These are phyloP conservation scores for Daucus carota DNA, from an alignment of 129 eudicot genomes.

Conservation along the genomic window DNA sequence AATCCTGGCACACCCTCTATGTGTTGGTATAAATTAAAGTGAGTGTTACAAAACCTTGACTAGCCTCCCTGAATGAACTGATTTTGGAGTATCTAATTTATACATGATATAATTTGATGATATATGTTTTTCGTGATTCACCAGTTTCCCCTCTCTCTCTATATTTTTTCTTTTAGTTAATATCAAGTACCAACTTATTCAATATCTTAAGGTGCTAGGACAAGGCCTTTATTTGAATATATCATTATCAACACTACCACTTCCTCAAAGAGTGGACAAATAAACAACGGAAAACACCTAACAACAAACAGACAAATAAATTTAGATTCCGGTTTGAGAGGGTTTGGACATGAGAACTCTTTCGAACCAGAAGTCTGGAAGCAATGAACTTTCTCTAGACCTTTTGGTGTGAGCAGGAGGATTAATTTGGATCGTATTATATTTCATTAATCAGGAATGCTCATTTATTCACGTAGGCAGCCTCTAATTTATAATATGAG, in stretches of 20 bases:
- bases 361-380: background rate
- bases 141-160: background rate
- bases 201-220: background rate
- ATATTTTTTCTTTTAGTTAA: background rate
- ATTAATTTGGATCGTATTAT: background rate
- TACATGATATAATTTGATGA: background rate
- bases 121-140: background rate
- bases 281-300: background rate
- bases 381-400: too few relatives aligned
- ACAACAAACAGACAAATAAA: background rate
- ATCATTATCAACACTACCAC: background rate
- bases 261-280: background rate
- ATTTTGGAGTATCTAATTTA: background rate
- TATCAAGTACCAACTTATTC: background rate
- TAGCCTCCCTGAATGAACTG: background rate
- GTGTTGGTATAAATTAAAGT: background rate
- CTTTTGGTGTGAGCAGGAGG: background rate
- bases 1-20: background rate
- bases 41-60: background rate
- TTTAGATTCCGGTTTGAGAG: background rate
- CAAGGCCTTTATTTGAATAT: background rate
- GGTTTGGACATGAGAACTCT: background rate
- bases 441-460: background rate
- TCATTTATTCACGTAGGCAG: background rate
- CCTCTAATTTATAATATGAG: background rate